These are phyloP conservation scores for Cucurbita moschata DNA, from an alignment of 306 rosid genomes.

Conservation along the genomic window DNA sequence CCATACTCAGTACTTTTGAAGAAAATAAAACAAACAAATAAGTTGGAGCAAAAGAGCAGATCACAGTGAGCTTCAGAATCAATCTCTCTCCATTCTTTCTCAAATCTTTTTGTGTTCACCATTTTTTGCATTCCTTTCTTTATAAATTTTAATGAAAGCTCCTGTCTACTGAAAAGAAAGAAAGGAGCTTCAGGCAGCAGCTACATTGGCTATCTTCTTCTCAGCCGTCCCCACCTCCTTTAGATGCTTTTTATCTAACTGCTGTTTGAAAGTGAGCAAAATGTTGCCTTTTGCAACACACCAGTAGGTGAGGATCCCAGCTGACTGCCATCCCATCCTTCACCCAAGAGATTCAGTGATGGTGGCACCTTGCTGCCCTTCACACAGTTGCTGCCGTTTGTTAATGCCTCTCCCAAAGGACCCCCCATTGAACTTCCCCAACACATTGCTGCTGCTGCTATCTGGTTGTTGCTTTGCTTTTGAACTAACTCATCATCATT, in stretches of 20 bases:
- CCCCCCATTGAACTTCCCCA: slow-evolving; percentile 39
- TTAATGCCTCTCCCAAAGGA: slow-evolving; percentile 41
- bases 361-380: slow-evolving; percentile 14
- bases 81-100: background rate
- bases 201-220: slow-evolving; percentile 15
- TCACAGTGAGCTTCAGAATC: background rate
- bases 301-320: slow-evolving; percentile 35
- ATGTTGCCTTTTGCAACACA: slow-evolving; percentile 30
- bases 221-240: slow-evolving; percentile 11
- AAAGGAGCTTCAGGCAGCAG: slow-evolving; percentile 21
- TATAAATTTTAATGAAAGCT: background rate
- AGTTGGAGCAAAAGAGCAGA: background rate
- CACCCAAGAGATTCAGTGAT: slow-evolving; percentile 19
- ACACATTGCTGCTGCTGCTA: background rate
- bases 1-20: background rate
- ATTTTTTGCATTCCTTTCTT: background rate
- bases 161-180: slow-evolving; percentile 13
- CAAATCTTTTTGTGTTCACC: background rate
- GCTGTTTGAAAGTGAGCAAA: slow-evolving; percentile 37
- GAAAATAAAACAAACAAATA: slow-evolving; percentile 1
- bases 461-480: slow-evolving; percentile 13
- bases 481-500: slow-evolving; percentile 1
- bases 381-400: slow-evolving; percentile 10
- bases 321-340: slow-evolving; percentile 33
- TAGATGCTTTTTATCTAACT: slow-evolving; percentile 26